A percentile compares a stretch with the other conserved stretches of the same genome.
Conservation (phyloP, 805 yeast genomes). For the Yamadazyma sp. region DNA sequence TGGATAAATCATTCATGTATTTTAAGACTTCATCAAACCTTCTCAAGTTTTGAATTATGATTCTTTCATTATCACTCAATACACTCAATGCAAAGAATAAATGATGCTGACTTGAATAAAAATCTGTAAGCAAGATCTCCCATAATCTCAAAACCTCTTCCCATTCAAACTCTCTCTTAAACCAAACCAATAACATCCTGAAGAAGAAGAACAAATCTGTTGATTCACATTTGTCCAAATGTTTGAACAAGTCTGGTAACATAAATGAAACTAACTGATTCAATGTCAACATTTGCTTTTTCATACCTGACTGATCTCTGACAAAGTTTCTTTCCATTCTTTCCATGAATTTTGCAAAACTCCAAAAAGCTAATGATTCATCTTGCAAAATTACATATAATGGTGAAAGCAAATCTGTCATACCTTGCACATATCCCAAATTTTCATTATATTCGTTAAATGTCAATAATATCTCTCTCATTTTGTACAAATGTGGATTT, state of each 20-base stretch:
- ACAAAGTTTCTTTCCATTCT: slow-evolving; percentile 93
- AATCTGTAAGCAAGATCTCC: slow-evolving; percentile 92
- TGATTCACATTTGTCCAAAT: slow-evolving; percentile 83
- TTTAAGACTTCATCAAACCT: slow-evolving; percentile 90
- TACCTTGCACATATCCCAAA: slow-evolving; percentile 96
- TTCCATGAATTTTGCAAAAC: slow-evolving; percentile 84
- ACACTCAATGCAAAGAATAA: slow-evolving; percentile 84
- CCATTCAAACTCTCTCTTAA: slow-evolving; percentile 84
- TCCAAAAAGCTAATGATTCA: slow-evolving; percentile 83
- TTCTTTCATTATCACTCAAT: slow-evolving; percentile 80
- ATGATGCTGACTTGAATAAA: slow-evolving; percentile 81
- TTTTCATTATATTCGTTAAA: slow-evolving; percentile 81
- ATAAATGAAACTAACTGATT: slow-evolving; percentile 85
- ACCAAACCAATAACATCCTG: slow-evolving; percentile 94
- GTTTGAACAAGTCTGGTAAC: slow-evolving; percentile 81
- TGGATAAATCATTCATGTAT: slow-evolving; percentile 86
- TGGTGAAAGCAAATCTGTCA: slow-evolving; percentile 92
- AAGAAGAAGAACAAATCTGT: slow-evolving; percentile 90
- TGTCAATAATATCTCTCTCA: slow-evolving; percentile 79
- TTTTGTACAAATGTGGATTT: slow-evolving; percentile 69
- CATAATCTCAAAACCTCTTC: slow-evolving; percentile 75
- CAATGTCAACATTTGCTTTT: slow-evolving; percentile 77
- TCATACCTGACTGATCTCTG: slow-evolving; percentile 91
- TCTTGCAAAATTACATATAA: slow-evolving; percentile 64
- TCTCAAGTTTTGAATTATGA: slow-evolving; percentile 67